Conservation (phyloP, 139 green algal genomes). For the Chlorella sorokiniana region DNA sequence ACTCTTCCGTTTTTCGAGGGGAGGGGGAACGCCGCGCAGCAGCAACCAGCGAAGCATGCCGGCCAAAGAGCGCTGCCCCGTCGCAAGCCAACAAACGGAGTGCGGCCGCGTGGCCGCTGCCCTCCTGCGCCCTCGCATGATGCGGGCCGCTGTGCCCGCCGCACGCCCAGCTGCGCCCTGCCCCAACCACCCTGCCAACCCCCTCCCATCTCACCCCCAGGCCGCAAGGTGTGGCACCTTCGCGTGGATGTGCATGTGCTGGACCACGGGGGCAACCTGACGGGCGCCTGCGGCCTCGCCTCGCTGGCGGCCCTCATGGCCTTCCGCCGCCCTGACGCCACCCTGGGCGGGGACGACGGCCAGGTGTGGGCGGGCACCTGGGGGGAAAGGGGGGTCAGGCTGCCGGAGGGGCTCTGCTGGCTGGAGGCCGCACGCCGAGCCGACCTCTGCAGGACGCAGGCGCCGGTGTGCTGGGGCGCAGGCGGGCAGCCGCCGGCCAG, state of each 20-base stretch:
- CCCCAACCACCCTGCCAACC: too few relatives aligned
- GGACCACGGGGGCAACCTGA: constrained; percentile 82
- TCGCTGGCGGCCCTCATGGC: constrained; percentile 79
- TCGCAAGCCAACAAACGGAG: too few relatives aligned
- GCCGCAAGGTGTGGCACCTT: constrained; percentile 78
- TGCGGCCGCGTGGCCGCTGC: too few relatives aligned
- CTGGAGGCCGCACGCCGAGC: too few relatives aligned
- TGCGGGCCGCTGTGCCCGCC: not conserved
- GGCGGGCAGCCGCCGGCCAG: not conserved
- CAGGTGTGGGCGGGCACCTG: not conserved
- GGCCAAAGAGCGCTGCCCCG: too few relatives aligned
- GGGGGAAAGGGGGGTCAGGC: too few relatives aligned
- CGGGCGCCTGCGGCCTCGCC: constrained; percentile 75
- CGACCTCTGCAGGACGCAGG: too few relatives aligned
- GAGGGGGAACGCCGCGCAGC: constrained; percentile 41
- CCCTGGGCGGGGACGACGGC: constrained; percentile 48
- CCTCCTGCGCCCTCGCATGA: not conserved
- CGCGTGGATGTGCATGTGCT: constrained; percentile 80
- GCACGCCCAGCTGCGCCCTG: not conserved
- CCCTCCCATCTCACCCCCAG: not conserved
- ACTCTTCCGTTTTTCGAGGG: constrained; percentile 74
- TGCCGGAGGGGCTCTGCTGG: too few relatives aligned
- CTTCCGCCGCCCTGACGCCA: constrained; percentile 76
- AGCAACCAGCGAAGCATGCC: too few relatives aligned
- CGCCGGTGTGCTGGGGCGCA: too few relatives aligned